Evolutionary conservation across 495 filamentous ascomycete species (phyloP).

Genomic region (Aspergillus sparsus): DNA sequence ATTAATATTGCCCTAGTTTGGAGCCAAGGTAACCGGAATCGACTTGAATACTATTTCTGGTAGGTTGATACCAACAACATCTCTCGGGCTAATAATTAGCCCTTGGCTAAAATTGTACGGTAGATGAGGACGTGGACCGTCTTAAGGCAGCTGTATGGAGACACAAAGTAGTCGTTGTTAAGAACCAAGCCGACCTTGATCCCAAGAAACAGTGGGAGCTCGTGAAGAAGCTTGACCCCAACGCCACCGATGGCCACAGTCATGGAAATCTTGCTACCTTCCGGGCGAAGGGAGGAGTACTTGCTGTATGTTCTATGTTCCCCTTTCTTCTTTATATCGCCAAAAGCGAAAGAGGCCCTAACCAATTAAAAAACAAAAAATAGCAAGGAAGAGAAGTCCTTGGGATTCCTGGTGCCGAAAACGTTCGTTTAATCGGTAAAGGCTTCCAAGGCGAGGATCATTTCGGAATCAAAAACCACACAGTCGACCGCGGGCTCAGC

Average conservation of each 20-base stretch:
- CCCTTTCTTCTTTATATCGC: no score
- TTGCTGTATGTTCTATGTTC: slow-evolving; percentile 2
- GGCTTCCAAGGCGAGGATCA: slow-evolving; percentile 12
- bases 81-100: background rate
- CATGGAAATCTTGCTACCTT: background rate
- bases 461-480: slow-evolving; percentile 12
- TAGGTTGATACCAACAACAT: background rate
- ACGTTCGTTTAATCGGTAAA: slow-evolving; percentile 12
- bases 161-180: slow-evolving; percentile 12
- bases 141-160: slow-evolving; percentile 15
- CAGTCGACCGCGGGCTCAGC: slow-evolving; percentile 7
- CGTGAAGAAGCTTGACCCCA: slow-evolving; percentile 5
- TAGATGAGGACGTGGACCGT: slow-evolving; percentile 12
- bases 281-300: slow-evolving; percentile 13
- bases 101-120: background rate
- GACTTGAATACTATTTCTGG: slow-evolving; percentile 10
- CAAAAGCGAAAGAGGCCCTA: background rate
- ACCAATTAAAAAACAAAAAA: background rate
- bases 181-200: slow-evolving; percentile 6
- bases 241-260: slow-evolving; percentile 13
- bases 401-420: slow-evolving; percentile 5
- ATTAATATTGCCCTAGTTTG: background rate
- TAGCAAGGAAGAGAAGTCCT: slow-evolving; percentile 15
- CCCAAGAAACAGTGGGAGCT: slow-evolving; percentile 15
- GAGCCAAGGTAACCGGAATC: slow-evolving; percentile 10